Evolutionary conservation across 805 yeast genomes (phyloP).

Genomic region (Suhomyces sp.): DNA sequence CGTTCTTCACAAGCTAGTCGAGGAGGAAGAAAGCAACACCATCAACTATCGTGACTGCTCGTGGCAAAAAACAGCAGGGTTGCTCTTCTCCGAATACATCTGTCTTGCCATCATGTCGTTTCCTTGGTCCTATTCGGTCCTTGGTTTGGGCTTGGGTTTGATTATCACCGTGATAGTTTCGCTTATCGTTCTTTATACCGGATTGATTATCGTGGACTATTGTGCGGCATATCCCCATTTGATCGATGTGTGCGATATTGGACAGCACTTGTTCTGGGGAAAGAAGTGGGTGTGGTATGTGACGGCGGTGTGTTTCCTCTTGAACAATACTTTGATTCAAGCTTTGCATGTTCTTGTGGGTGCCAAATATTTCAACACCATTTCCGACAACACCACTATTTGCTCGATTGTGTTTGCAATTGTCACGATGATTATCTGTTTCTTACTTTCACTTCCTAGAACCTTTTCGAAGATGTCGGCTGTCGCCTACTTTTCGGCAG

Average conservation of each 20-base stretch:
- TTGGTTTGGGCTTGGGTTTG: constrained; percentile 58
- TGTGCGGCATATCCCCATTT: constrained; percentile 52
- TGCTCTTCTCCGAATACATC: constrained; percentile 56
- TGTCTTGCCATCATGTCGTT: constrained; percentile 64
- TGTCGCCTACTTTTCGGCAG: constrained; percentile 53
- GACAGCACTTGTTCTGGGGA: constrained; percentile 54
- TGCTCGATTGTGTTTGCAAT: constrained; percentile 55
- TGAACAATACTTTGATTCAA: constrained; percentile 56
- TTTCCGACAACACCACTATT: constrained; percentile 42
- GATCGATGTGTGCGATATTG: constrained; percentile 56
- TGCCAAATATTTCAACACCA: constrained; percentile 56
- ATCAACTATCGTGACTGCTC: constrained; percentile 53
- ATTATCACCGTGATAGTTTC: constrained; percentile 53
- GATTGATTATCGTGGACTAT: constrained; percentile 51
- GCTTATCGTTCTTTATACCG: constrained; percentile 51
- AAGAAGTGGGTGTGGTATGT: constrained; percentile 52
- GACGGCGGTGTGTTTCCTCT: constrained; percentile 52
- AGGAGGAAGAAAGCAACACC: constrained; percentile 14
- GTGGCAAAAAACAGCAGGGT: constrained; percentile 60
- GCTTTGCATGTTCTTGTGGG: constrained; percentile 61
- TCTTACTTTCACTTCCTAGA: constrained; percentile 52
- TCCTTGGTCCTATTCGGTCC: constrained; percentile 61
- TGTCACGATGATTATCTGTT: constrained; percentile 47
- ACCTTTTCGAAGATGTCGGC: constrained; percentile 52
- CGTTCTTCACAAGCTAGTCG: constrained; percentile 9